These are phyloP conservation scores for Berberis thunbergii DNA, from an alignment of 164 flowering plant species.

Conservation along the genomic window DNA sequence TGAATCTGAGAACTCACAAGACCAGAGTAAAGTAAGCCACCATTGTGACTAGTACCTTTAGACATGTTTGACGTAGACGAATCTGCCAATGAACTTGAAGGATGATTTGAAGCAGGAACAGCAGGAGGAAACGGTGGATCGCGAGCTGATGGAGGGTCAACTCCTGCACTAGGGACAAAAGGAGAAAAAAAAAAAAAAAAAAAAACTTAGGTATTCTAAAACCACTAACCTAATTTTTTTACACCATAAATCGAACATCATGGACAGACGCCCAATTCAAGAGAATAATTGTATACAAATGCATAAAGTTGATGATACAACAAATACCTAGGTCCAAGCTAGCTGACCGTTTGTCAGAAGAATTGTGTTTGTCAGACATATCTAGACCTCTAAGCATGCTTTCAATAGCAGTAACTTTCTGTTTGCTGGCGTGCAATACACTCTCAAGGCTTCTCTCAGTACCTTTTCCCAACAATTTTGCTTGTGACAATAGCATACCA, in stretches of 20 bases:
- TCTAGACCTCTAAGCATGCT: slow-evolving; percentile 87
- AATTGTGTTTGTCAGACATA: slow-evolving; percentile 59
- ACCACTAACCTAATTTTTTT: too few species aligned
- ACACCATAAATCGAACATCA: too few species aligned
- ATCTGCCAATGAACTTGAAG: slow-evolving; percentile 34
- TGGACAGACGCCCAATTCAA: too few species aligned
- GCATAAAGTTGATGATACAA: background rate
- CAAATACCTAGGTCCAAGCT: slow-evolving; percentile 94
- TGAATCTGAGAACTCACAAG: slow-evolving; percentile 35
- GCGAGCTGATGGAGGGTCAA: slow-evolving; percentile 99
- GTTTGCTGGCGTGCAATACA: slow-evolving; percentile 85
- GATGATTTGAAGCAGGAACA: slow-evolving; percentile 65
- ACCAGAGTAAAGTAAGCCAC: slow-evolving; percentile 59
- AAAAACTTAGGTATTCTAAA: too few species aligned
- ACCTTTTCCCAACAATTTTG: slow-evolving; percentile 57
- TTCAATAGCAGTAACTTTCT: slow-evolving; percentile 94
- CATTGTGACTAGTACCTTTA: slow-evolving; percentile 56
- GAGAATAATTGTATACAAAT: too few species aligned
- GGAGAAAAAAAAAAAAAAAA: slow-evolving; percentile 31
- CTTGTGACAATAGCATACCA: slow-evolving; percentile 58
- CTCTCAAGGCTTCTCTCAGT: slow-evolving; percentile 91
- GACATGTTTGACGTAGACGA: slow-evolving; percentile 35
- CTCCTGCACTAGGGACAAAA: slow-evolving; percentile 95
- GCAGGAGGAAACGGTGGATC: slow-evolving; percentile 87
- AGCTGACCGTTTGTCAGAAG: slow-evolving; percentile 48